Evolutionary conservation across 2,329 filamentous ascomycete genomes (phyloP).

Genomic region (Beauveria bassiana): DNA sequence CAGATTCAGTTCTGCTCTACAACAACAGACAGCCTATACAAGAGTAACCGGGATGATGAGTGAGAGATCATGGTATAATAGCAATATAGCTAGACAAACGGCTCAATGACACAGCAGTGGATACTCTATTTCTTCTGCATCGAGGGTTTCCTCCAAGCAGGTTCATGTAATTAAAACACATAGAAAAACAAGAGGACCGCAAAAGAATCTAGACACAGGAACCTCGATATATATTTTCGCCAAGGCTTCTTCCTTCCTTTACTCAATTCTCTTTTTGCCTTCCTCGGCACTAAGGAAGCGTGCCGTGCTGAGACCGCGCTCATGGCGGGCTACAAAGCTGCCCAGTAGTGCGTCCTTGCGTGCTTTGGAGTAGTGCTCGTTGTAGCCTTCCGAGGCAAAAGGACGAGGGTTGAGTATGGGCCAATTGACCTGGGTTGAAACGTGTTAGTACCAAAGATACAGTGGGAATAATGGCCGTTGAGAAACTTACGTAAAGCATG

Average conservation of each 20-base stretch:
- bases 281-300: slow-evolving; percentile 83
- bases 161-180: slow-evolving; percentile 1
- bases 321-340: slow-evolving; percentile 58
- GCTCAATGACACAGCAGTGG: background rate
- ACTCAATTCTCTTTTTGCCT: slow-evolving; percentile 97
- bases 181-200: background rate
- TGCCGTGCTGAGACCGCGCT: slow-evolving; percentile 75
- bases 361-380: slow-evolving; percentile 76
- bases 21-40: background rate
- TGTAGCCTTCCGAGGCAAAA: slow-evolving; percentile 80
- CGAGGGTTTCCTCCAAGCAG: no score
- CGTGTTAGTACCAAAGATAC: slow-evolving; percentile 15
- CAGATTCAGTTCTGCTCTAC: background rate
- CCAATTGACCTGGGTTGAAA: slow-evolving; percentile 77
- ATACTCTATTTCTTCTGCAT: background rate
- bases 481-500: slow-evolving; percentile 78
- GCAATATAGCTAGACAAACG: background rate
- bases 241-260: slow-evolving; percentile 19
- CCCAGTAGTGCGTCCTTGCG: slow-evolving; percentile 78
- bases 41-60: no score
- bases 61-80: background rate
- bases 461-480: background rate
- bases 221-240: slow-evolving; percentile 1
- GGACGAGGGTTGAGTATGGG: slow-evolving; percentile 87
- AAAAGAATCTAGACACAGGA: background rate